Evolutionary conservation across 805 yeast species (phyloP).

Genomic region (Candida ulmi): DNA sequence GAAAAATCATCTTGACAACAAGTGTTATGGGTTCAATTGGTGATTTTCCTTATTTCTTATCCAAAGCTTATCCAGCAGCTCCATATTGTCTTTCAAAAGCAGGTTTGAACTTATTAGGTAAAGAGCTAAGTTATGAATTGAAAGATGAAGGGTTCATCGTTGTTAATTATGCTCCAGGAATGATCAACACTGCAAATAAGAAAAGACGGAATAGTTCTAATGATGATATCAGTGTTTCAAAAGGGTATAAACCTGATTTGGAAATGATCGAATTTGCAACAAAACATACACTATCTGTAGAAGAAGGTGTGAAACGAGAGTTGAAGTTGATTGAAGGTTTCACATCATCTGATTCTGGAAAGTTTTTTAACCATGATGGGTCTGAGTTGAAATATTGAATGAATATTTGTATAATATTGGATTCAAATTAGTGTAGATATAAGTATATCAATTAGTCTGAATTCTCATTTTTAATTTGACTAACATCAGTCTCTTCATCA

Average conservation of each 20-base stretch:
- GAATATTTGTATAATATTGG: too few species aligned
- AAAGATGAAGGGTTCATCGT: conserved; percentile 23
- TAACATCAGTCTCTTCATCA: too few species aligned
- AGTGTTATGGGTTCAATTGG: conserved; percentile 25
- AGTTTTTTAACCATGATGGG: conserved; percentile 16
- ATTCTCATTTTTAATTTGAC: too few species aligned
- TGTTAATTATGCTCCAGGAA: conserved; percentile 25
- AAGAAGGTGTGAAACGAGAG: conserved; percentile 15
- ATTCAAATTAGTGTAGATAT: too few species aligned
- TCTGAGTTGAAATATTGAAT: conserved; percentile 11
- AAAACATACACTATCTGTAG: conserved; percentile 6
- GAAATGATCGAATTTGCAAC: conserved; percentile 8
- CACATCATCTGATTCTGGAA: conserved; percentile 12
- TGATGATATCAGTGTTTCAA: conserved; percentile 7
- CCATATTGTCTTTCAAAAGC: conserved; percentile 34
- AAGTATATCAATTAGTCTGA: too few species aligned
- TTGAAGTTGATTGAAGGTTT: conserved; percentile 11
- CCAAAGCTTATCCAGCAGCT: conserved; percentile 17
- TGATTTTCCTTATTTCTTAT: conserved; percentile 11
- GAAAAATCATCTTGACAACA: conserved; percentile 27
- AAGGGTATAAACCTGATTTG: conserved; percentile 11
- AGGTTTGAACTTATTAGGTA: conserved; percentile 26
- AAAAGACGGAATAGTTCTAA: conserved; percentile 1
- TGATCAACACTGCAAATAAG: conserved; percentile 13
- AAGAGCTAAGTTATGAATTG: conserved; percentile 22